Evolutionary conservation across 345 rosid genomes (phyloP).

Genomic region (Raphanus sativus): DNA sequence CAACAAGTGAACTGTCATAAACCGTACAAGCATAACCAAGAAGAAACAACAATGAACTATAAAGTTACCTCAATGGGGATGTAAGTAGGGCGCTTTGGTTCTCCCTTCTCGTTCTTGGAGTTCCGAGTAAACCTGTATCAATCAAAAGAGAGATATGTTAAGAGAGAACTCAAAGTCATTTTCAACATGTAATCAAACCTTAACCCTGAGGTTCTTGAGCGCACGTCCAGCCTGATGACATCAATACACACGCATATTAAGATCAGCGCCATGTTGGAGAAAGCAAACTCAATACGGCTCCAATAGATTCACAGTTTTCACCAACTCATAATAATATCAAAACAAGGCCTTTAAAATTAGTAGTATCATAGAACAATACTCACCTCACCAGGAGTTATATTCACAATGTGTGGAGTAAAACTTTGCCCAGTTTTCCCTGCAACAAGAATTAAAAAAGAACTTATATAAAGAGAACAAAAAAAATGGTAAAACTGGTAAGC

Average conservation of each 20-base stretch:
- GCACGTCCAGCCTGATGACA: conserved; percentile 54
- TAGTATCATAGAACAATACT: conserved; percentile 17
- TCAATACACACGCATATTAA: too few species aligned
- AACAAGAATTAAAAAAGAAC: not conserved
- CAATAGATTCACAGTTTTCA: not conserved
- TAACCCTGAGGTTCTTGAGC: conserved; percentile 67
- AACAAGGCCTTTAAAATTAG: not conserved
- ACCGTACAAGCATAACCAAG: not conserved
- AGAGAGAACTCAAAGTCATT: not conserved
- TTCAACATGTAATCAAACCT: conserved; percentile 40
- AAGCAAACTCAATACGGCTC: too few species aligned
- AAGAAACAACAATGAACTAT: not conserved
- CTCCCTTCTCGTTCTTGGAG: conserved; percentile 47
- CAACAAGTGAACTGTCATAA: conserved; percentile 7
- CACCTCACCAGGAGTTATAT: conserved; percentile 86
- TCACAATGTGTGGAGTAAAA: conserved; percentile 73
- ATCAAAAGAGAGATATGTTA: not conserved
- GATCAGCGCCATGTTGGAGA: too few species aligned
- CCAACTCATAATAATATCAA: not conserved
- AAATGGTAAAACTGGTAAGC: not conserved
- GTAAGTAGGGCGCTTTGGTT: conserved; percentile 82
- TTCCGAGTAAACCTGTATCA: conserved; percentile 66
- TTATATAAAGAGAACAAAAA: not conserved
- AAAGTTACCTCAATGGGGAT: conserved; percentile 74
- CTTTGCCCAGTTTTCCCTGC: conserved; percentile 74